A percentile compares a stretch with the other conserved stretches of the same genome.
These are phyloP conservation scores for Didymella lethalis DNA, from an alignment of 2,329 filamentous ascomycete genomes.

Conservation along the genomic window DNA sequence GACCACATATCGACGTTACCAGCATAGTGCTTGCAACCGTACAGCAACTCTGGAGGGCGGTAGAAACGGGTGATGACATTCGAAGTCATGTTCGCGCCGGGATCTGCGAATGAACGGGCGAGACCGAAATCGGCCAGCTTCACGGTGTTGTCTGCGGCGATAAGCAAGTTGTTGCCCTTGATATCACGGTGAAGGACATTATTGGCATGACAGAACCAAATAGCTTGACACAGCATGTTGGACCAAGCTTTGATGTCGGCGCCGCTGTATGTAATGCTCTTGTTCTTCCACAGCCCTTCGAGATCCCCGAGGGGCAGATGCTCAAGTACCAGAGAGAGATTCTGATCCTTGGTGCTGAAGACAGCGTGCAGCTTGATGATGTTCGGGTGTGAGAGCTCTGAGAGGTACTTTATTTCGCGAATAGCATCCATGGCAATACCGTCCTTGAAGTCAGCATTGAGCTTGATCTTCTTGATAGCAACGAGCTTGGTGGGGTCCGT, in stretches of 20 bases:
- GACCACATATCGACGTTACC: conserved; percentile 95
- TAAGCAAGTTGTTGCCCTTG: conserved; percentile 97
- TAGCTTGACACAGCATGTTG: conserved; percentile 90
- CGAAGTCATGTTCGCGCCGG: conserved; percentile 85
- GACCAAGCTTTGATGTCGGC: conserved; percentile 98
- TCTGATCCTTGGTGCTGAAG: conserved; percentile 95
- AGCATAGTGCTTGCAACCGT: conserved; percentile 86
- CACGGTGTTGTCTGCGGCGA: conserved; percentile 89
- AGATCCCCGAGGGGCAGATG: conserved; percentile 93
- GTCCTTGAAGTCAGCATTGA: conserved; percentile 84
- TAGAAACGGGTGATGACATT: conserved; percentile 99
- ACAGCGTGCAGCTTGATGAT: conserved; percentile 92
- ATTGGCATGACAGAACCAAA: conserved; percentile 97
- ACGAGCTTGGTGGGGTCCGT: conserved; percentile 75
- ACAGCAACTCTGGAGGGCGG: conserved; percentile 90
- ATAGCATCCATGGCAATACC: conserved; percentile 94
- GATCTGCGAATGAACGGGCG: conserved; percentile 87
- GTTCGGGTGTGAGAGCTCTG: conserved; percentile 93
- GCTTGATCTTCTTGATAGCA: conserved; percentile 93
- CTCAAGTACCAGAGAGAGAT: conserved; percentile 94
- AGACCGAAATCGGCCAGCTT: conserved; percentile 98
- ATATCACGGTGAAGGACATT: conserved; percentile 96
- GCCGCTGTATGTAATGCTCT: conserved; percentile 79
- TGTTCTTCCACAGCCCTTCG: conserved; percentile 84
- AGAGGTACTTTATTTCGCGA: conserved; percentile 93